Conservation (phyloP, 352 stramenopile species). For the Pseudoperonospora humuli region DNA sequence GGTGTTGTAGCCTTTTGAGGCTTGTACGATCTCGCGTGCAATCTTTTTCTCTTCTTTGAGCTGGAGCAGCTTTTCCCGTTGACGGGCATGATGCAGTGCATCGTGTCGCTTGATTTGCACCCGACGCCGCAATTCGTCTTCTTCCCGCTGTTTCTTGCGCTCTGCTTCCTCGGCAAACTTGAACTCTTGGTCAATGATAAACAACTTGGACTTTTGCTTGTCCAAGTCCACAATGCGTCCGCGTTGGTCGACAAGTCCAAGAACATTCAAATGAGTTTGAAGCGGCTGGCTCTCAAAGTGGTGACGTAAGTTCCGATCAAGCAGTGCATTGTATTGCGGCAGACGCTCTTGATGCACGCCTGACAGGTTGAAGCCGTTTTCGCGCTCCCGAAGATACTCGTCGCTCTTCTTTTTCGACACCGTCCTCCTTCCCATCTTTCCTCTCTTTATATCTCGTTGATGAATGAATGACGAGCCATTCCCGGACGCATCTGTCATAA, state of each 20-base stretch:
- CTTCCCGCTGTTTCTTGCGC: conserved; percentile 61
- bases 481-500: conserved; percentile 5
- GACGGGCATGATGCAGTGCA: conserved; percentile 67
- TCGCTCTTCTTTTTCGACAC: conserved; percentile 36
- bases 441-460: conserved; percentile 1
- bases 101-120: conserved; percentile 86
- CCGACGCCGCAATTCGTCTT: conserved; percentile 79
- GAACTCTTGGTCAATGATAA: conserved; percentile 91
- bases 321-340: conserved; percentile 81
- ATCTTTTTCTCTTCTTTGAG: conserved; percentile 88
- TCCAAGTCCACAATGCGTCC: conserved; percentile 88
- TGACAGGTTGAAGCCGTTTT: conserved; percentile 54
- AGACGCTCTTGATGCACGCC: conserved; percentile 72
- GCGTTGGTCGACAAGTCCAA: conserved; percentile 84
- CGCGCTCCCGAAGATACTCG: conserved; percentile 39
- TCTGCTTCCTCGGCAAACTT: conserved; percentile 80
- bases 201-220: conserved; percentile 84
- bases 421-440: too few species aligned
- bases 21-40: conserved; percentile 78
- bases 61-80: conserved; percentile 76
- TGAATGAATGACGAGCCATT: conserved; percentile 5
- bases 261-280: conserved; percentile 71
- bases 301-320: conserved; percentile 85
- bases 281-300: conserved; percentile 81
- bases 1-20: conserved; percentile 49